Evolutionary conservation across 2,329 filamentous ascomycete species (phyloP), one percentile per base, ranked within the genome.

Genomic region (Calonectria montana): DNA sequence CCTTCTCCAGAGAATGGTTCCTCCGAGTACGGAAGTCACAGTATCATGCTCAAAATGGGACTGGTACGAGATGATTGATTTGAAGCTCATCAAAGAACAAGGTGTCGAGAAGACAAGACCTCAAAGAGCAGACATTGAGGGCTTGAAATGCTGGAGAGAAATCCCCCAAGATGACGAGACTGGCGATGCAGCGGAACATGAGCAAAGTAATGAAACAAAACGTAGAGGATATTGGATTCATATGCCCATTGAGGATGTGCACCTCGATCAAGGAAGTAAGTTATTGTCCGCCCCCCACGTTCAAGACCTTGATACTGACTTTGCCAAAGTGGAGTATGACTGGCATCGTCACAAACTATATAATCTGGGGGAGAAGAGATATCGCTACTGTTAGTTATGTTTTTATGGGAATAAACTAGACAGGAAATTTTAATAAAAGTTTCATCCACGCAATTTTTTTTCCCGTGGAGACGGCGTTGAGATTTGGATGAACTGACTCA

Each of bases 151-250:
- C 31, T 75, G 74, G 74, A 73, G 69, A 37, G 70, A 71, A 37
- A 70, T 69, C 18, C 70, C 72, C 5, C n/a, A 21, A 25, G 15
- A 37, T 29, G 8, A 55, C 2, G 5, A 45, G 29, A 35, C 10
- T 15, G 35, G 21, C 2, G 15, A 61, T n/a, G 57, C 39, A 21
- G 29, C 8, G 10, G 43, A 43, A 3, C 12, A 23, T 25, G 23
- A 37, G 16, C 39, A 31, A 4, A 64, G 35, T 55, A 35, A 31
- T 6, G 31, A 35, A 10, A 37, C 18, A 16, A 15, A 31, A 18
- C 62, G 73, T 9, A 31, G 71, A 29, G 74, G 74, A 2, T 75
- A 74, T 45, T 75, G 74, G 74, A 74, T 75, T 45, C 74, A 75
- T 25, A 71, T 72, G 57, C 65, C 69, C 3, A 65, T 75, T 23